Conservation (phyloP, 257 asterid species). For the Plantago elongata region DNA sequence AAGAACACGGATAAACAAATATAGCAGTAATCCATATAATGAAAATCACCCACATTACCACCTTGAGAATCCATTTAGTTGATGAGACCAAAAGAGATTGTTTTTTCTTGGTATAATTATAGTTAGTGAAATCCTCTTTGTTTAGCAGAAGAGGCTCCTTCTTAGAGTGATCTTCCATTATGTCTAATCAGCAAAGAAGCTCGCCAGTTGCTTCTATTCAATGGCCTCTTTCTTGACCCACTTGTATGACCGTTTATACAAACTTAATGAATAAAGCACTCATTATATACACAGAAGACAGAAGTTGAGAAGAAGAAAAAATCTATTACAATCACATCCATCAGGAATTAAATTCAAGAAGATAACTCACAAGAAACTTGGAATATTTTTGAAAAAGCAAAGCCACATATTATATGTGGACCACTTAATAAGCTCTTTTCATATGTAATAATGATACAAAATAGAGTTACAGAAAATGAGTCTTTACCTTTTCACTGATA, state of each 20-base stretch:
- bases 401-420: background rate
- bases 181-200: background rate
- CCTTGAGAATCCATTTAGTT: conserved; percentile 45
- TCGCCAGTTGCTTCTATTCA: background rate
- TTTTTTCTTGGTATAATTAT: conserved; percentile 15
- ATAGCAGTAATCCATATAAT: conserved; percentile 54
- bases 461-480: no score
- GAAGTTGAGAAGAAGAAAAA: no score
- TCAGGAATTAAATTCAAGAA: background rate
- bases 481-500: no score
- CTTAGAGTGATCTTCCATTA: conserved; percentile 48
- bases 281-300: background rate
- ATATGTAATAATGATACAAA: no score
- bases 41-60: conserved; percentile 53
- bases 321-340: background rate
- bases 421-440: no score
- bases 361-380: background rate
- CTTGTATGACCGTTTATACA: no score
- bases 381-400: background rate
- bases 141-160: conserved; percentile 42
- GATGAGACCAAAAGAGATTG: conserved; percentile 32
- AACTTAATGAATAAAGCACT: background rate
- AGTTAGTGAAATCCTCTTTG: conserved; percentile 24
- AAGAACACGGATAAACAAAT: conserved; percentile 41
- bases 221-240: background rate